phyloP scores from a whole-genome alignment of 2,329 filamentous ascomycete species.

The Xylaria digitata region DNA sequence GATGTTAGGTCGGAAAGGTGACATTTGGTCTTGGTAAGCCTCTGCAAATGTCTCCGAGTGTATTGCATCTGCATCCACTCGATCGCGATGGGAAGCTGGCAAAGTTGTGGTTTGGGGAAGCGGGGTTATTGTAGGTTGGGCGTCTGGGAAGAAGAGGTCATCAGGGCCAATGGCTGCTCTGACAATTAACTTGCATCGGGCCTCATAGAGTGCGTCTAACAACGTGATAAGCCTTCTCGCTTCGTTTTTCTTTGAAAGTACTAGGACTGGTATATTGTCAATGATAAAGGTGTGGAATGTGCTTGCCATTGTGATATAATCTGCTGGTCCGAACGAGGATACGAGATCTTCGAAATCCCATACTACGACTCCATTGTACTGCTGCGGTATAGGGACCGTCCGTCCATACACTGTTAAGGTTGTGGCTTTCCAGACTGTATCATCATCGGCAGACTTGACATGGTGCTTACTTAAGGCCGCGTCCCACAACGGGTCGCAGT shows the following conservation, averaged over 20 bases:
- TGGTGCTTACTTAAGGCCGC: constrained; percentile 31
- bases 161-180: constrained; percentile 76
- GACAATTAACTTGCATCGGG: constrained; percentile 80
- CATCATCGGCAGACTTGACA: constrained; percentile 14
- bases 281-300: constrained; percentile 83
- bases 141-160: constrained; percentile 80
- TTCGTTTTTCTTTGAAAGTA: constrained; percentile 79
- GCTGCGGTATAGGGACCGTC: constrained; percentile 67
- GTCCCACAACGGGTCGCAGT: constrained; percentile 48
- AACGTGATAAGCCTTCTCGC: constrained; percentile 83
- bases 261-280: constrained; percentile 75
- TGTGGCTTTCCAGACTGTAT: constrained; percentile 56
- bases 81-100: constrained; percentile 34
- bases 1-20: constrained; percentile 83
- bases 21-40: constrained; percentile 80
- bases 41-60: constrained; percentile 76
- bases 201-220: constrained; percentile 83
- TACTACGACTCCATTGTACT: constrained; percentile 66
- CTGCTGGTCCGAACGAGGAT: constrained; percentile 77
- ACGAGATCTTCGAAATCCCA: constrained; percentile 79
- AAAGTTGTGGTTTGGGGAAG: constrained; percentile 50
- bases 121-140: constrained; percentile 36
- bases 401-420: constrained; percentile 71
- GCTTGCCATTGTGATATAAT: constrained; percentile 85
- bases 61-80: constrained; percentile 61